phyloP scores from a whole-genome alignment of 148 eudicot species.

The Chenopodium berlandieri region DNA sequence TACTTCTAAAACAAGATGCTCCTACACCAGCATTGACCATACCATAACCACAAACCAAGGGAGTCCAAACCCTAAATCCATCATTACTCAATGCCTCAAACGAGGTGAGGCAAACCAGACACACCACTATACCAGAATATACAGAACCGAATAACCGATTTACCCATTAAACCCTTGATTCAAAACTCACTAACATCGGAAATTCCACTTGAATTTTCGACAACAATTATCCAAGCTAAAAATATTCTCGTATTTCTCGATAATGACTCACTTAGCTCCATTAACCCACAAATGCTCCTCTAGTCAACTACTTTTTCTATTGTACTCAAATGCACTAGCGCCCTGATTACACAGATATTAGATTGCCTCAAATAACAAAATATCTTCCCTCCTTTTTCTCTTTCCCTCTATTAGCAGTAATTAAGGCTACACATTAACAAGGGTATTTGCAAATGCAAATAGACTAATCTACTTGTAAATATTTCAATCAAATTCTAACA shows the following conservation, averaged over 20 bases:
- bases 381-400: background rate
- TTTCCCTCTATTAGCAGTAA: background rate
- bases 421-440: background rate
- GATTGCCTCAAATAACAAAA: too few species aligned
- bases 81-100: background rate
- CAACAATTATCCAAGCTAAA: background rate
- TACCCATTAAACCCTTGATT: background rate
- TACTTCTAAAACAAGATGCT: background rate
- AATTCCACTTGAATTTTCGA: background rate
- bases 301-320: background rate
- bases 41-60: background rate
- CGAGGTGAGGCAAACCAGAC: background rate
- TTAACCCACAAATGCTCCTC: background rate
- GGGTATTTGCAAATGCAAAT: background rate
- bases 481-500: conserved; percentile 1
- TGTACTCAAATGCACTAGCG: background rate
- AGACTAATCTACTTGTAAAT: background rate
- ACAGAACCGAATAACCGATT: too few species aligned
- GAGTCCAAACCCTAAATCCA: background rate
- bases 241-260: background rate
- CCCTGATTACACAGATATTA: background rate
- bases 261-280: background rate
- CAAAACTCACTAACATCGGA: too few species aligned
- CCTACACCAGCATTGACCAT: background rate
- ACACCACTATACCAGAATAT: background rate